These are phyloP conservation scores for Dinochytrium kinnereticum DNA, from an alignment of 371 early-diverging fungal species.

Conservation along the genomic window DNA sequence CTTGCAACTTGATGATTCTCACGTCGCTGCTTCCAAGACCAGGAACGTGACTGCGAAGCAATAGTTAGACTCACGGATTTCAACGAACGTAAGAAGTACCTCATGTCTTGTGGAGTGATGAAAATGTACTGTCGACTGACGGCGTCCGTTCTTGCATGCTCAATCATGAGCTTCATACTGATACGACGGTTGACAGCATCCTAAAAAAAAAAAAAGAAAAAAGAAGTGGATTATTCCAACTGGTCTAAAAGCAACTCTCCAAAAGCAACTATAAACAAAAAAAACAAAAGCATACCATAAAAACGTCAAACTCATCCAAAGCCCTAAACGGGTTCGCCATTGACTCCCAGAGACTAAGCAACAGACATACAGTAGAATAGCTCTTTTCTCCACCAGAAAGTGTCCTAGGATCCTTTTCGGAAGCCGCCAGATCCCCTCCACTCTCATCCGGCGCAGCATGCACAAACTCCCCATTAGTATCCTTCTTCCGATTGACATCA, in stretches of 20 bases:
- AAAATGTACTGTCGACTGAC: slow-evolving; percentile 86
- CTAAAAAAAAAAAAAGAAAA: slow-evolving; percentile 22
- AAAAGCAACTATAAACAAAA: background rate
- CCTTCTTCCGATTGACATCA: slow-evolving; percentile 37
- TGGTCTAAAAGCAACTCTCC: slow-evolving; percentile 65
- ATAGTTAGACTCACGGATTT: background rate
- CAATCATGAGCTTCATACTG: slow-evolving; percentile 87
- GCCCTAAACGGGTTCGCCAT: slow-evolving; percentile 94
- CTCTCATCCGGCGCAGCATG: slow-evolving; percentile 49
- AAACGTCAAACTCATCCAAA: slow-evolving; percentile 99
- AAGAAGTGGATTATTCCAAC: background rate
- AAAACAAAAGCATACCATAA: slow-evolving; percentile 76
- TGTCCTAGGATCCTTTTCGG: slow-evolving; percentile 83
- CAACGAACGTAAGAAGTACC: slow-evolving; percentile 26
- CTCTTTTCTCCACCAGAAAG: slow-evolving; percentile 99
- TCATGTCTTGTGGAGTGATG: slow-evolving; percentile 88
- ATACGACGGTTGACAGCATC: slow-evolving; percentile 93
- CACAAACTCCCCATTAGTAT: slow-evolving; percentile 2
- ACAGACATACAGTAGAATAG: slow-evolving; percentile 96
- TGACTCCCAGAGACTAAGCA: slow-evolving; percentile 96
- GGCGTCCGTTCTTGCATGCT: slow-evolving; percentile 66
- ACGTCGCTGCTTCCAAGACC: slow-evolving; percentile 66
- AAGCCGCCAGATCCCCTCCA: slow-evolving; percentile 34
- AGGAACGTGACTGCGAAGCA: slow-evolving; percentile 20
- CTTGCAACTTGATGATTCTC: slow-evolving; percentile 67